phyloP scores from a whole-genome alignment of 306 rosid genomes.

The Sechiopsis laciniata region DNA sequence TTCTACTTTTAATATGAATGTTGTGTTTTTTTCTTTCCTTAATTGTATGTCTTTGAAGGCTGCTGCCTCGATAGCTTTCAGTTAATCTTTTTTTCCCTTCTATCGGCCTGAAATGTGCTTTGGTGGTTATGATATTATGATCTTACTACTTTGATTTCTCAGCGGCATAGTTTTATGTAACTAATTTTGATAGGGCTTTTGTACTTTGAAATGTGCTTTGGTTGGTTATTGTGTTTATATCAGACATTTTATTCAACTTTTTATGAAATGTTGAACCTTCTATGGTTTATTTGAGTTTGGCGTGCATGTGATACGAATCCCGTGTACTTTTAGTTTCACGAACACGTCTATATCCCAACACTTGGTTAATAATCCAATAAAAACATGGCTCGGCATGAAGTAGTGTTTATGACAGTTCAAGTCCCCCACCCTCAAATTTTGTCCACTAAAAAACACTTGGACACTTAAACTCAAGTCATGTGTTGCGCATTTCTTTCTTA shows the following conservation, averaged over 20 bases:
- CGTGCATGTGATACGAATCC: background rate
- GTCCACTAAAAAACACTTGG: background rate
- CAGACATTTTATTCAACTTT: constrained; percentile 1
- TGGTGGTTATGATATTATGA: background rate
- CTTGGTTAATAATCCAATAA: background rate
- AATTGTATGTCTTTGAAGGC: too few relatives aligned
- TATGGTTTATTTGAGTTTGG: constrained; percentile 4
- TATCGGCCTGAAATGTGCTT: background rate
- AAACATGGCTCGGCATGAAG: too few relatives aligned
- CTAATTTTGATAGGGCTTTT: too few relatives aligned
- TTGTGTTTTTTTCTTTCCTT: background rate
- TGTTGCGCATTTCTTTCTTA: background rate
- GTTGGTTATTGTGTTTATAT: background rate
- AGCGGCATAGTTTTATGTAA: too few relatives aligned
- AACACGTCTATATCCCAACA: background rate
- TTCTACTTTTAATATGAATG: background rate
- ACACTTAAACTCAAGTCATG: background rate
- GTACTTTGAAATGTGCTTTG: background rate
- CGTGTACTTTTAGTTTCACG: background rate
- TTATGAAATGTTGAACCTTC: constrained; percentile 1
- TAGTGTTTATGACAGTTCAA: too few relatives aligned
- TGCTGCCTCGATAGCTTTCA: background rate
- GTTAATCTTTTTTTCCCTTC: background rate
- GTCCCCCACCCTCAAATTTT: too few relatives aligned
- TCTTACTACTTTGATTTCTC: too few relatives aligned